Evolutionary conservation across 768 basidiomycete genomes (phyloP), one percentile per base, ranked within the genome.

Genomic region (Termitomyces sp.): DNA sequence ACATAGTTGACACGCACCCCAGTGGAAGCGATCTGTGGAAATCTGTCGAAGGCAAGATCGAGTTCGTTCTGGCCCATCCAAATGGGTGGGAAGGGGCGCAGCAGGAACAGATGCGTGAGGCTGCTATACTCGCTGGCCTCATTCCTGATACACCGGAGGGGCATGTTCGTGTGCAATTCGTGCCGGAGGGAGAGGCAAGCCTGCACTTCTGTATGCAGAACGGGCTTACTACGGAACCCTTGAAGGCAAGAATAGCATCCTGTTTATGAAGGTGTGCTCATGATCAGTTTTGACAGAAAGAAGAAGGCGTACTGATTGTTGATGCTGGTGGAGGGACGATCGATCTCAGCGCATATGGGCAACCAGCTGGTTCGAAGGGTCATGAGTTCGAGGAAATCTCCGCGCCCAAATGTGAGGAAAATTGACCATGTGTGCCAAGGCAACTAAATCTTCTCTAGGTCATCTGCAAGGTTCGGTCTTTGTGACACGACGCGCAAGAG

Each of bases 31-130:
- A 73, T 11, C 63, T 85, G 3, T 85, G 83, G 84, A 68, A 66
- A 8, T 77, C 76, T 7, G 62, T 85, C 7, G 74, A 80, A 63
- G 64, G 70, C 16, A 71, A 63, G 7, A 77, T 83, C 33, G 78
- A 84, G 36, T 84, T 80, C 60, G 76, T 89, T 5, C 76, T 88
- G 16, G 79, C 80, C 1, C 86, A 87, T 64, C 87, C 87, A 5
- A 87, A 88, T 63, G 86, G 84, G 0, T 89, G 87, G 87, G 86
- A 82, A 63, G 84, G 84, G 0, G 70, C 68, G 1, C 87, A 89
- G 65, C 87, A 88, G 63, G 73, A 72, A 24, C 74, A 79, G 65
- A 84, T 88, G 73, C 80, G 87, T 4, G 69, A 70, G 24, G 87
- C 86, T 1, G 84, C 84, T 0, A 71, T 81, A 1, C 59, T 68